phyloP scores from a whole-genome alignment of 1,139 yeast species.

The Diutina sp. region DNA sequence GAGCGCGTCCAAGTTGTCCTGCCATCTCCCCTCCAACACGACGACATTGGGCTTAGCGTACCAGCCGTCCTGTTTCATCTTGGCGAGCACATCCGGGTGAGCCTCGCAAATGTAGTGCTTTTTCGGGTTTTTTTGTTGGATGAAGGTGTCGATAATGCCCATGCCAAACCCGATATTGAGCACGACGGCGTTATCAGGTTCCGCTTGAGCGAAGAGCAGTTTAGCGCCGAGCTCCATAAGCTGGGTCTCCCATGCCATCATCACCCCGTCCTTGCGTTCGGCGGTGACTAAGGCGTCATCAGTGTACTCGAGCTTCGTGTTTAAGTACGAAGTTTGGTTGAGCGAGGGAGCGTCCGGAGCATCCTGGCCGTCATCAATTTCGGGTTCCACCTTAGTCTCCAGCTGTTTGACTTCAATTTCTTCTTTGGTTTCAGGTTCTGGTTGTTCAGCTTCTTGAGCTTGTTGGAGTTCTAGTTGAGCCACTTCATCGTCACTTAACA shows the following conservation, averaged over 20 bases:
- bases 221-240: conserved; percentile 76
- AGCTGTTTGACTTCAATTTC: not conserved
- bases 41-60: conserved; percentile 59
- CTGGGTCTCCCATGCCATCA: conserved; percentile 94
- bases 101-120: conserved; percentile 88
- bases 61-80: conserved; percentile 75
- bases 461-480: conserved; percentile 3
- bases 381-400: not conserved
- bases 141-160: conserved; percentile 85
- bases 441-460: not conserved
- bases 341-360: conserved; percentile 42
- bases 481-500: conserved; percentile 25
- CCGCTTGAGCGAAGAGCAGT: conserved; percentile 36
- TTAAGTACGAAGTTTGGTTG: conserved; percentile 51
- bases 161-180: conserved; percentile 90
- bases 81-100: conserved; percentile 76
- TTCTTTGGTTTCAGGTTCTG: conserved; percentile 1
- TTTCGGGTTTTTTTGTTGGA: conserved; percentile 46
- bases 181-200: conserved; percentile 22
- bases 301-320: conserved; percentile 55
- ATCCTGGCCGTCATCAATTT: conserved; percentile 4
- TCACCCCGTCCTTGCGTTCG: conserved; percentile 74
- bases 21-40: conserved; percentile 84
- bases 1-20: conserved; percentile 57
- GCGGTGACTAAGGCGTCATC: conserved; percentile 64